Percentiles rank a stretch among this genome's conserved stretches.
phyloP scores from a whole-genome alignment of 2,329 filamentous ascomycete genomes.

The Alternaria metachromatica region DNA sequence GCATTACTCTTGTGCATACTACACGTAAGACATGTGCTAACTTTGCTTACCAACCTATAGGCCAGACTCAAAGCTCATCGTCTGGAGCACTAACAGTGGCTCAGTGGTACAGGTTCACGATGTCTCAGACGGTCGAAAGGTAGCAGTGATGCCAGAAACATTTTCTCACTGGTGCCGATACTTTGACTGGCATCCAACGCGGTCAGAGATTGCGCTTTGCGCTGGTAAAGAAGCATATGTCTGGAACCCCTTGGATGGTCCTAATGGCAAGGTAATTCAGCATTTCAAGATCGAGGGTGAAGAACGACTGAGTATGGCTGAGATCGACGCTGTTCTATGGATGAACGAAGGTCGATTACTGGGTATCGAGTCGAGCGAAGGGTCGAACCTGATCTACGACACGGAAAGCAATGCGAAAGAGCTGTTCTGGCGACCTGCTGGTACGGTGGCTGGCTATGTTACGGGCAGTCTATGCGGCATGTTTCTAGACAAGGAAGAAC shows the following conservation, averaged over 20 bases:
- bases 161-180: slow-evolving; percentile 26
- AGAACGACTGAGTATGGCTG: slow-evolving; percentile 2
- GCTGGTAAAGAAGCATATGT: slow-evolving; percentile 25
- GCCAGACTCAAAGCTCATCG: slow-evolving; percentile 31
- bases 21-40: background rate
- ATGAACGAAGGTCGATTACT: slow-evolving; percentile 25
- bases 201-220: slow-evolving; percentile 29
- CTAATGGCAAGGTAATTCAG: slow-evolving; percentile 24
- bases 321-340: slow-evolving; percentile 22
- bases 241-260: slow-evolving; percentile 31
- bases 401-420: slow-evolving; percentile 34
- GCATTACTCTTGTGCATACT: background rate
- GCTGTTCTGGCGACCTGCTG: slow-evolving; percentile 28
- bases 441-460: slow-evolving; percentile 10
- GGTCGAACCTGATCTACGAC: slow-evolving; percentile 33
- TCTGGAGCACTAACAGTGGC: slow-evolving; percentile 30
- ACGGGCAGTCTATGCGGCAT: slow-evolving; percentile 22
- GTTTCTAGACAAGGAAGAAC: slow-evolving; percentile 7
- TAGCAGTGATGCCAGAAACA: slow-evolving; percentile 18
- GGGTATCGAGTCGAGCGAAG: slow-evolving; percentile 23
- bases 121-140: slow-evolving; percentile 20
- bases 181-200: slow-evolving; percentile 35
- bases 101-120: slow-evolving; percentile 23
- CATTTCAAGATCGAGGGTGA: slow-evolving; percentile 22
- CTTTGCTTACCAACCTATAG: background rate